Evolutionary conservation across 129 eudicot species (phyloP).

Genomic region (Pulicaria dysenterica): DNA sequence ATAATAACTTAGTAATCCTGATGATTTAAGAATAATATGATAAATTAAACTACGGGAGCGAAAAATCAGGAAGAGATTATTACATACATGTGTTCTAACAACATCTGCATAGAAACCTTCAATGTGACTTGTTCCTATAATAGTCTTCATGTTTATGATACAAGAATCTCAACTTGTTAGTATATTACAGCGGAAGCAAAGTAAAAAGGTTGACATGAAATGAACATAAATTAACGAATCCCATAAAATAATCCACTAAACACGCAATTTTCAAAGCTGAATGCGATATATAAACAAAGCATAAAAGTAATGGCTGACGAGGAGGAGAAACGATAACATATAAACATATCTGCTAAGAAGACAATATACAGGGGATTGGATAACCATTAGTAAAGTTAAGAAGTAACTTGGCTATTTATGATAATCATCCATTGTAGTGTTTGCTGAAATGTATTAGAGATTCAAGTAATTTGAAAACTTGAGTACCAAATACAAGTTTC

Average conservation of each 20-base stretch:
- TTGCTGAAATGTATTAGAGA: not conserved
- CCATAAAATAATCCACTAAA: too few species aligned
- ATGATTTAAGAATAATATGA: not conserved
- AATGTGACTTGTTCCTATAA: conserved; percentile 72
- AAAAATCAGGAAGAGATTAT: not conserved
- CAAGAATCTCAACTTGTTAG: not conserved
- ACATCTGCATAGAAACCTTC: conserved; percentile 62
- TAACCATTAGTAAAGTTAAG: not conserved
- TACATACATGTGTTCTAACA: conserved; percentile 66
- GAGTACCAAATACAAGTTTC: not conserved
- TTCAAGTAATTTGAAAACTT: conserved; percentile 1
- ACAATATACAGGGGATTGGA: conserved; percentile 1
- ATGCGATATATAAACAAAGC: too few species aligned
- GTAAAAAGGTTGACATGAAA: not conserved
- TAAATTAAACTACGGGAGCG: not conserved
- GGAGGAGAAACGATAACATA: too few species aligned
- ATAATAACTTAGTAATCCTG: not conserved
- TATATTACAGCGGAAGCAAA: not conserved
- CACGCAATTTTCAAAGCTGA: too few species aligned
- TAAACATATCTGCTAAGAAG: not conserved
- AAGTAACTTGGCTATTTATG: conserved; percentile 6
- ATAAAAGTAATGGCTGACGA: too few species aligned
- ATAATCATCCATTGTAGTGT: not conserved
- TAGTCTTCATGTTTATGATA: conserved; percentile 62
- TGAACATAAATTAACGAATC: too few species aligned